Base-by-base conservation (phyloP, 805 yeast species). In the Candida adriatica region DNA sequence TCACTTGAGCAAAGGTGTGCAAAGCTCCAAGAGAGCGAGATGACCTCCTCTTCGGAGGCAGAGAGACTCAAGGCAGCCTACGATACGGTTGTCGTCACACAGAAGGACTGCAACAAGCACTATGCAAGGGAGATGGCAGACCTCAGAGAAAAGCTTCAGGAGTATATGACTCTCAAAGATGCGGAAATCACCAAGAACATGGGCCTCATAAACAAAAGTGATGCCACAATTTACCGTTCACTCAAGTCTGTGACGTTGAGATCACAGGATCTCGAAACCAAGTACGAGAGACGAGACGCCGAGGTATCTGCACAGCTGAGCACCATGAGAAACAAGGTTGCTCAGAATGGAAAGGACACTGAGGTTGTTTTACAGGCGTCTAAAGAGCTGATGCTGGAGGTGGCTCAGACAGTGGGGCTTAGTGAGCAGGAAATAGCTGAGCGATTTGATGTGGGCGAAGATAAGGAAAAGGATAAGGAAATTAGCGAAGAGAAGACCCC, bases 51-150 rank as follows among this genome's bases (percentile, higher is more conserved):
- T 1, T 59, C 73, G 3, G 86, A 79, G 46, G 61, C 56, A 30
- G 79, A 73, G 46, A 49, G 79, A 32, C 58, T 75, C 40, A 70
- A 75, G 44, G 64, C 64, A 18, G 69, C 79, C 6, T 76, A 79
- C 49, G 80, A 77, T 41, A 67, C 77, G 0, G 49, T 79, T 18
- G 56, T 72, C 16, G 59, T 64, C 2, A 58, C 73, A 4, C 79
- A 74, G 39, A 56, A 57, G 29, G 72, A 73, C 35, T 75, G 71
- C 49, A 70, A 72, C 43, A 54, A 48, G 11, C 67, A 67, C 35
- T 73, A 70, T 42, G 62, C 55, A 30, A 46, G 53, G 26, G 73
- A 75, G 46, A 40, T 77, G 9, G 42, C 45, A 7, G 49, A 47
- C 5, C 43, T 75, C 29, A 56, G 62, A 19, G 39, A 48, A 1